Base-by-base conservation (phyloP, 2,329 filamentous ascomycete genomes). In the Myriosclerotinia scirpicola region DNA sequence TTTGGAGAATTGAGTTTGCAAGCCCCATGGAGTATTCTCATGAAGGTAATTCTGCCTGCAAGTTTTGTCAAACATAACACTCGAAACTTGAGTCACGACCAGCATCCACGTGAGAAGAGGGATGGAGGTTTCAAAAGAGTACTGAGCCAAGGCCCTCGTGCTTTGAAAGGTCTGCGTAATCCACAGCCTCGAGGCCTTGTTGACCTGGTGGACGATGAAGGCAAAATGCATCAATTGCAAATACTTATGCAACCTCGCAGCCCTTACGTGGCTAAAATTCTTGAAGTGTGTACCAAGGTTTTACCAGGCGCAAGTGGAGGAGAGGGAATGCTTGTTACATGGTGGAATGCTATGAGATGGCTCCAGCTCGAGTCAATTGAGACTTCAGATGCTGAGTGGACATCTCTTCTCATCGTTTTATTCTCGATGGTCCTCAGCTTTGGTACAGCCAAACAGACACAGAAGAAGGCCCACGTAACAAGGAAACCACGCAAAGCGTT, bases 261-360 rank as follows among this genome's bases (percentile, higher is more conserved):
- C 61, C 80, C 82, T n/a, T 82, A 89, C 61, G 88, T 91, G 6
- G 81, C 80, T 38, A 86, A 82, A 64, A 79, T 88, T 11, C 78
- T 93, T 11, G 81, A 85, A 42, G 79, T 86, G 20, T 89, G 89
- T 73, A 84, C 84, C 67, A 87, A 88, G 69, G 83, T 90, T 44
- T 76, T 93, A 38, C 85, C 86, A 8, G 80, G 85, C 26, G 80
- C 82, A 0, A 81, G 69, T 84, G 52, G 85, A 79, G 68, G 88
- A 81, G 79, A 90, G 81, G 80, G 81, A 36, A 78, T 92, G 12
- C 79, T 91, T 66, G 83, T 87, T 12, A 86, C 84, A 2, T 93
- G 90, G 89, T 90, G 90, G 84, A 88, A 91, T 74, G 82, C 86
- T 26, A 84, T 90, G 78, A 85, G 87, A 69, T 94, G 90, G 90